Percentiles rank a stretch among this genome's conserved stretches.
phyloP scores from a whole-genome alignment of 495 filamentous ascomycete genomes.

The Podospora fimiseda region DNA sequence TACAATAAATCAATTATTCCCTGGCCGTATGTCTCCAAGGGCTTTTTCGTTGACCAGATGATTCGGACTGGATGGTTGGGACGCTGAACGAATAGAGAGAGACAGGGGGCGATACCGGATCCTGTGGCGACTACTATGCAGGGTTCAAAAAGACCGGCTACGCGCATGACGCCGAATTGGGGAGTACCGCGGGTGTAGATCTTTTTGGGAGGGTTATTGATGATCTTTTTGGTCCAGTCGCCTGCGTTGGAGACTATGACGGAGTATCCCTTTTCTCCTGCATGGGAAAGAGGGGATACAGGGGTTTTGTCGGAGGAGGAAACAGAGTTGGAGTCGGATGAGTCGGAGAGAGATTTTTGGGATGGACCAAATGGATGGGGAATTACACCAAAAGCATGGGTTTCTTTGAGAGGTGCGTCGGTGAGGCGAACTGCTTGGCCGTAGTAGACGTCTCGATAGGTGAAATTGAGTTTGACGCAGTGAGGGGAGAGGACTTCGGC shows the following conservation, averaged over 20 bases:
- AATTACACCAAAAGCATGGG: slow-evolving; percentile 78
- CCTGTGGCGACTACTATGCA: slow-evolving; percentile 76
- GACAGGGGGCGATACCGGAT: slow-evolving; percentile 70
- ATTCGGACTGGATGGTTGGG: slow-evolving; percentile 38
- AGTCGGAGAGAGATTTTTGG: slow-evolving; percentile 45
- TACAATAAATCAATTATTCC: slow-evolving; percentile 38
- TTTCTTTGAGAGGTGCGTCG: slow-evolving; percentile 60
- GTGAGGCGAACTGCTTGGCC: slow-evolving; percentile 49
- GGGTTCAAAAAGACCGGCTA: slow-evolving; percentile 60
- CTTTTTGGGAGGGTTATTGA: slow-evolving; percentile 52
- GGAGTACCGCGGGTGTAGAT: slow-evolving; percentile 52
- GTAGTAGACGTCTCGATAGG: slow-evolving; percentile 51
- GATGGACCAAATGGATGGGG: slow-evolving; percentile 31
- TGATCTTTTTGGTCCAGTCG: slow-evolving; percentile 70
- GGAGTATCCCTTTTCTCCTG: slow-evolving; percentile 54
- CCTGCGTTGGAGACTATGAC: slow-evolving; percentile 72
- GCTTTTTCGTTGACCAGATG: slow-evolving; percentile 45
- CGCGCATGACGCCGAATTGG: slow-evolving; percentile 64
- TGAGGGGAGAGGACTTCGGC: slow-evolving; percentile 62
- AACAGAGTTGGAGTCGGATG: too few relatives aligned
- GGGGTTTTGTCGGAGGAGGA: too few relatives aligned
- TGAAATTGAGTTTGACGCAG: slow-evolving; percentile 65
- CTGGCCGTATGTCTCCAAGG: slow-evolving; percentile 39
- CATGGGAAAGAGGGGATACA: slow-evolving; percentile 57
- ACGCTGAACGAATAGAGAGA: slow-evolving; percentile 42